These are phyloP conservation scores for Quillaja saponaria DNA, from an alignment of 306 rosid genomes.

Conservation along the genomic window DNA sequence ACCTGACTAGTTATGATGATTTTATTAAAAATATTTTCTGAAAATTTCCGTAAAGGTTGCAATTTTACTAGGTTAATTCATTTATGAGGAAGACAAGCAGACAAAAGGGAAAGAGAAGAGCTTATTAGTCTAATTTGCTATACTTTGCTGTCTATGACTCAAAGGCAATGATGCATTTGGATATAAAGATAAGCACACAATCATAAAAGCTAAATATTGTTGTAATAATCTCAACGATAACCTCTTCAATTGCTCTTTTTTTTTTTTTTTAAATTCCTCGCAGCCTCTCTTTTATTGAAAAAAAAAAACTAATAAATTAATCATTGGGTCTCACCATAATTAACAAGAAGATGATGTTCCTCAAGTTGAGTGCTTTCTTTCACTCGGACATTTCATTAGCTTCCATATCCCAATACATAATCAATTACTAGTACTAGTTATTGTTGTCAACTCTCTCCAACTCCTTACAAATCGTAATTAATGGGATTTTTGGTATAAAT, in stretches of 20 bases:
- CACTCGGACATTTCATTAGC: slow-evolving; percentile 24
- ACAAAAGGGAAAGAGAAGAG: too few species aligned
- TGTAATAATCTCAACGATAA: slow-evolving; percentile 46
- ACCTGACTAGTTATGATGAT: too few species aligned
- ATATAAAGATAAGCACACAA: slow-evolving; percentile 49
- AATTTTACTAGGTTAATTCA: too few species aligned
- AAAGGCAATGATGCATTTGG: slow-evolving; percentile 47
- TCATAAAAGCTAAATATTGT: slow-evolving; percentile 47
- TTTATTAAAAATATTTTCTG: too few species aligned
- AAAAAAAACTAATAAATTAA: slow-evolving; percentile 38
- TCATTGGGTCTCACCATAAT: slow-evolving; percentile 42
- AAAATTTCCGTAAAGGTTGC: too few species aligned
- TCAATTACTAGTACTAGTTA: slow-evolving; percentile 17
- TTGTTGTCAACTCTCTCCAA: slow-evolving; percentile 12
- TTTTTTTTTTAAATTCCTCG: slow-evolving; percentile 7
- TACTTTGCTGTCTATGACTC: too few species aligned
- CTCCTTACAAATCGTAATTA: too few species aligned
- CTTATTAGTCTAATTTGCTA: too few species aligned
- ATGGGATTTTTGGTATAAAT: too few species aligned
- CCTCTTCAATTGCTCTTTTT: neutral
- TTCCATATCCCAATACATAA: slow-evolving; percentile 22
- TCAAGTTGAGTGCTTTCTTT: slow-evolving; percentile 32
- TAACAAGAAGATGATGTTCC: slow-evolving; percentile 40
- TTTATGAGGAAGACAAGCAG: too few species aligned
- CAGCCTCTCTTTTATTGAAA: slow-evolving; percentile 28